Evolutionary conservation across 202 grass and related monocot genomes (phyloP).

Genomic region (Brachypodium distachyon): DNA sequence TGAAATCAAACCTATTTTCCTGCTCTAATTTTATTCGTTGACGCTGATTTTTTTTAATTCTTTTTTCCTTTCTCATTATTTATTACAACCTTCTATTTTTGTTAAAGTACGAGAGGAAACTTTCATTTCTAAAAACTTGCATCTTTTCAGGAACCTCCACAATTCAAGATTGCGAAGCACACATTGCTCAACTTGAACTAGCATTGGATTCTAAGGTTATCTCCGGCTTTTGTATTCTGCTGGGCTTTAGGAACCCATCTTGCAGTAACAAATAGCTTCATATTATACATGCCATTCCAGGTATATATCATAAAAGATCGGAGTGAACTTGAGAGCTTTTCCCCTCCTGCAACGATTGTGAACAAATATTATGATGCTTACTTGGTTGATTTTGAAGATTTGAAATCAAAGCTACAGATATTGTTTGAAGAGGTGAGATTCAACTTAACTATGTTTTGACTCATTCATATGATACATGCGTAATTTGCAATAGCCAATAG

Average conservation of each 20-base stretch:
- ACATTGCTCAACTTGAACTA: slow-evolving; percentile 65
- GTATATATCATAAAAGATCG: slow-evolving; percentile 63
- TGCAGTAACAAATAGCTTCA: neutral
- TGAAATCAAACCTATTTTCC: neutral
- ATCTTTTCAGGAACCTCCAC: slow-evolving; percentile 46
- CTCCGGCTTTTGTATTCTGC: slow-evolving; percentile 2
- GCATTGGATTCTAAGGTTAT: slow-evolving; percentile 68
- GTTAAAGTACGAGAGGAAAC: neutral
- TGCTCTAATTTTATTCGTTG: neutral
- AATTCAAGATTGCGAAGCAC: slow-evolving; percentile 56
- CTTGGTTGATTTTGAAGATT: slow-evolving; percentile 45
- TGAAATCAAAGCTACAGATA: slow-evolving; percentile 44
- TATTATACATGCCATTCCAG: slow-evolving; percentile 35
- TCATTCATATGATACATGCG: neutral
- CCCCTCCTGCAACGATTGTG: slow-evolving; percentile 55
- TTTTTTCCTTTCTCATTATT: neutral
- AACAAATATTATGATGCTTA: slow-evolving; percentile 72
- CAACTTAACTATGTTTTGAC: slow-evolving; percentile 4
- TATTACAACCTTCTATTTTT: neutral
- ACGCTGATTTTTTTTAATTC: neutral
- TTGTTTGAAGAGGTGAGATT: slow-evolving; percentile 38
- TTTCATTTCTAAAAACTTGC: neutral
- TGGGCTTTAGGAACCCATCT: slow-evolving; percentile 6
- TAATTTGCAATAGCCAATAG: neutral
- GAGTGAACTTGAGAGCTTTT: slow-evolving; percentile 57